phyloP scores from a whole-genome alignment of 75 land plant genomes.

The Picea sitchensis region DNA sequence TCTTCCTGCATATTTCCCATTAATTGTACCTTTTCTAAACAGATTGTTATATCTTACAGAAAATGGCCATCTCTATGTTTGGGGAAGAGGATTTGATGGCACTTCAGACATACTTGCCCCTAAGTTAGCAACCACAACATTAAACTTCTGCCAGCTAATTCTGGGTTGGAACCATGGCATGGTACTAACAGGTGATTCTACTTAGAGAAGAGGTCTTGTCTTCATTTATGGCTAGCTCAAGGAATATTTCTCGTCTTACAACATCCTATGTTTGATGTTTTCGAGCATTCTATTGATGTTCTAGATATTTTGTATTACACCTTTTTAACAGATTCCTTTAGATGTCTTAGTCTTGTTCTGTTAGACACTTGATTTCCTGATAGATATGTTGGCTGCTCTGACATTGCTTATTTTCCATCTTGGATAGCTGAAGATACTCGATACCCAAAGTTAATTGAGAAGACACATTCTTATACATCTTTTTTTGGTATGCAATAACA shows the following conservation, averaged over 20 bases:
- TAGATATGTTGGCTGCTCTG: not conserved
- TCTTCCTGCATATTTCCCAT: not conserved
- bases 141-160: constrained; percentile 49
- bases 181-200: constrained; percentile 50
- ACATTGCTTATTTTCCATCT: not conserved
- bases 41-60: constrained; percentile 27
- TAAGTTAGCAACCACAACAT: constrained; percentile 13
- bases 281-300: not conserved
- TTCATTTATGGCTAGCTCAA: not conserved
- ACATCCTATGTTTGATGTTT: not conserved
- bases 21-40: not conserved
- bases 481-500: constrained; percentile 19
- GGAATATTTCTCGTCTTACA: not conserved
- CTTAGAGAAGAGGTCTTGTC: not conserved
- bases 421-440: not conserved
- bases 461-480: not conserved
- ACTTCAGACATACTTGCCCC: constrained; percentile 43
- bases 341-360: not conserved
- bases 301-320: not conserved
- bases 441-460: not conserved
- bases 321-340: not conserved
- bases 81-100: constrained; percentile 85
- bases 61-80: constrained; percentile 63
- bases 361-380: not conserved
- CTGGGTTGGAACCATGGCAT: constrained; percentile 97